Evolutionary conservation across 805 yeast species (phyloP), one percentile per base, ranked within the genome.

Genomic region (Sugiyamaella chiloensis): DNA sequence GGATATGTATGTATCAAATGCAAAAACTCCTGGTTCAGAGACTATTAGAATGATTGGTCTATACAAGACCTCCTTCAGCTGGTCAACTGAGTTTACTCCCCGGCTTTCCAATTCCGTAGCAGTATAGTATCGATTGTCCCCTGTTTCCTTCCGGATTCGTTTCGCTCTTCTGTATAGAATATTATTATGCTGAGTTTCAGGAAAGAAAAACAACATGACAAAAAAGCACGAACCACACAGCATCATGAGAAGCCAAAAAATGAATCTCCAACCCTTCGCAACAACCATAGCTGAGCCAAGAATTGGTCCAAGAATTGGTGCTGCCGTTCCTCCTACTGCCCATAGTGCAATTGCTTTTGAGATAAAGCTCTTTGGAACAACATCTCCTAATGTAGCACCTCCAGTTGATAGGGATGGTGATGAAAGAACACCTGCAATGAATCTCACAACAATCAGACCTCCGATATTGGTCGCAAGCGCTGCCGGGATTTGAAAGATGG

Each of bases 341-440:
- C 85, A 80, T 8, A 67, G 46, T 3, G 75, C 77, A 41, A 81
- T 61, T 1, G 74, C 74, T 17, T 73, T 52, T 2, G 83, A 79
- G 30, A 71, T 60, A 46, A 64, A 64, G 16, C 69, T 60, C 19
- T 72, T 54, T 1, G 84, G 80, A 9, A 72, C 60, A 40, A 80
- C 63, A 59, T 80, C 85, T 20, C 76, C 75, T 36, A 79, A 60
- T 5, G 79, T 66, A 6, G 81, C 84, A 51, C 90, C 91, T n/a
- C 88, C 95, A 55, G 86, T 78, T 3, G 95, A 84, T 62, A 87
- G 72, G 0, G 93, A 88, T 2, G 95, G 95, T 1, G 91, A 82
- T 1, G 90, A 85, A 43, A 85, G 74, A 24, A 83, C 72, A 1
- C 96, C 96, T 23, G 86, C 72, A 60, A 88, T 79, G 61, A 87